These are phyloP conservation scores for Erysimum pusillum DNA, from an alignment of 441 rosid species.

Conservation along the genomic window DNA sequence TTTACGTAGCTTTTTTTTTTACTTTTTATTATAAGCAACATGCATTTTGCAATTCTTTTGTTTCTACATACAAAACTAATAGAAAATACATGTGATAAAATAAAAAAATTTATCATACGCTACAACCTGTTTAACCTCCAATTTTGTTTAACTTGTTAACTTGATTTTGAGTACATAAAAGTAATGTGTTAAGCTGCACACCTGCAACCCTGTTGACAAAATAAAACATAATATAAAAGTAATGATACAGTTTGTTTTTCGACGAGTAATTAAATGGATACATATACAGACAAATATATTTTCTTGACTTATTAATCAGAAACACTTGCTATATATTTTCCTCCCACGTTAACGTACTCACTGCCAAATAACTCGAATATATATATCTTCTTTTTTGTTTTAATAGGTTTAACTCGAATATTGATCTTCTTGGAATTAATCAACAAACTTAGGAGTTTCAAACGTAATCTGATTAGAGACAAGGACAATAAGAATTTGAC, in stretches of 20 bases:
- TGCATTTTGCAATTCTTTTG: neutral
- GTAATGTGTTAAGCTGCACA: too few relatives aligned
- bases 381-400: too few relatives aligned
- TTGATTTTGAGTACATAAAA: too few relatives aligned
- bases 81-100: neutral
- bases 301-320: neutral
- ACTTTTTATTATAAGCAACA: neutral
- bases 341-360: neutral
- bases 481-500: conserved; percentile 6
- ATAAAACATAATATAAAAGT: neutral
- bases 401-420: too few relatives aligned
- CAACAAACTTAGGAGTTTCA: neutral
- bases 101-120: neutral
- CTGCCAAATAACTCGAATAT: neutral
- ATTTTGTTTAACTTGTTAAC: conserved; percentile 7
- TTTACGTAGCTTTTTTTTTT: neutral
- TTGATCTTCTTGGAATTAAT: conserved; percentile 4
- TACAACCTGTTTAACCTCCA: neutral
- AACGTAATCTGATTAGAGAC: conserved; percentile 3
- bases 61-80: neutral
- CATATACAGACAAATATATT: neutral
- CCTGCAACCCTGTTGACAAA: neutral
- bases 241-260: neutral
- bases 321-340: neutral
- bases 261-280: neutral